Evolutionary conservation across 179 eudicot species (phyloP), one percentile per base, ranked within the genome.

Genomic region (Actinidia arguta): DNA sequence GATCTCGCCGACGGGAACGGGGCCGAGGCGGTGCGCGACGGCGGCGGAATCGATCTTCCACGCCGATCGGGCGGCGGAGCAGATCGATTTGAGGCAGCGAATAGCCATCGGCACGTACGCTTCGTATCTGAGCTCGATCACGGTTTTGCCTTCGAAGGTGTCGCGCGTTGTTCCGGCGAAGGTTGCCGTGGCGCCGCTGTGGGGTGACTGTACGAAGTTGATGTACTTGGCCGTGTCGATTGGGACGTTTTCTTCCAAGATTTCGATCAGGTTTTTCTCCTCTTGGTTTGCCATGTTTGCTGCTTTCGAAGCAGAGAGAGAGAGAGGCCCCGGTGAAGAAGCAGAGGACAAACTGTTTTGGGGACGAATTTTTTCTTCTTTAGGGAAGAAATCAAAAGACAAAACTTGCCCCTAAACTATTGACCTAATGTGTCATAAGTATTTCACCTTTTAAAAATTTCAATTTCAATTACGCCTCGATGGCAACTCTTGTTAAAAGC

Each of bases 61-160:
- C 1, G 68, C 81, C 8, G 93, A 89, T 75, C 98, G 85, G 25
- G 94, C 94, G 7, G 91, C 82, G 39, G 91, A 73, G 64, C 99
- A 95, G 48, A 95, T 93, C 22, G 99, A 82, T 74, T 86, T 88
- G 54, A 94, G 72, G 85, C 94, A 87, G 58, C 97, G 93, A 11
- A 94, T 81, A 16, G 99, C 98, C 99, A 95, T 94, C 5, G 98
- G 95, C 27, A 91, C 89, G 50, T 95, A 95, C 11, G 99, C 97
- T 85, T 95, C 99, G 39, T 95, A 95, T 64, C 97, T 86, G 16
- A 95, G 89, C 90, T 94, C 98, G 50, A 92, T 36, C 16, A 95
- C 99, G 0, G 85, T 82, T 73, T 94, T 95, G 7, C 95, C 95
- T 27, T 93, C 91, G 80, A 95, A 95, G 42, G 90, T 91, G 83